Conservation (phyloP, 2,329 filamentous ascomycete genomes). For the Fonsecaea nubica region DNA sequence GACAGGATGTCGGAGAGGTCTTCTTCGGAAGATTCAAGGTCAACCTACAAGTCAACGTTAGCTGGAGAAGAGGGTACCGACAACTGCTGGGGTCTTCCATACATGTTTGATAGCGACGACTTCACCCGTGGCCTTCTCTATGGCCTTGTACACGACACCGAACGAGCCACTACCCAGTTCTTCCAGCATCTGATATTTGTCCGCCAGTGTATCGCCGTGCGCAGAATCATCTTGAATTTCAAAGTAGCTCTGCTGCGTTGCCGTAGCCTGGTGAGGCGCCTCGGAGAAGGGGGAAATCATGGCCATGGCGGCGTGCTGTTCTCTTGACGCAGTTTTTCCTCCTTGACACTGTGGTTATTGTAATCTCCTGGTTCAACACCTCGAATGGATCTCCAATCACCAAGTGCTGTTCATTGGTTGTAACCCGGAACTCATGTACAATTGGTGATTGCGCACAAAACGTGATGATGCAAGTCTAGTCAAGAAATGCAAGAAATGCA, state of each 20-base stretch:
- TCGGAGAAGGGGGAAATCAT: constrained; percentile 32
- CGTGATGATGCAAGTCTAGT: constrained; percentile 16
- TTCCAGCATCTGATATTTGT: constrained; percentile 92
- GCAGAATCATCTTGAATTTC: constrained; percentile 37
- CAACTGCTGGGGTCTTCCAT: constrained; percentile 46
- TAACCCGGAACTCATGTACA: background rate
- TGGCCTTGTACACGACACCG: constrained; percentile 94
- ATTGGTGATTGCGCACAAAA: background rate
- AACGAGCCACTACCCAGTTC: constrained; percentile 97
- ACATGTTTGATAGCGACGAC: constrained; percentile 97
- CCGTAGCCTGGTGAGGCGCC: constrained; percentile 25
- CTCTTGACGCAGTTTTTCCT: background rate
- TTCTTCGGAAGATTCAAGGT: constrained; percentile 97
- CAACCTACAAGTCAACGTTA: constrained; percentile 68
- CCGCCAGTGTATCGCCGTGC: constrained; percentile 52
- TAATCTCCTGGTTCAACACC: constrained; percentile 5
- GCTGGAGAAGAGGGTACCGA: background rate
- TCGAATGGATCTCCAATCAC: background rate
- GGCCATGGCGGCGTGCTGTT: constrained; percentile 15
- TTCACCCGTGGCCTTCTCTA: constrained; percentile 87
- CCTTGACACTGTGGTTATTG: background rate
- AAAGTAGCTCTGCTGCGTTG: constrained; percentile 19
- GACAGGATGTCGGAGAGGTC: constrained; percentile 98
- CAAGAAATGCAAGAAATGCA: constrained; percentile 9
- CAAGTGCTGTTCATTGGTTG: constrained; percentile 1